Conservation (phyloP, 495 filamentous ascomycete species). For the Pyronema omphalodes region DNA sequence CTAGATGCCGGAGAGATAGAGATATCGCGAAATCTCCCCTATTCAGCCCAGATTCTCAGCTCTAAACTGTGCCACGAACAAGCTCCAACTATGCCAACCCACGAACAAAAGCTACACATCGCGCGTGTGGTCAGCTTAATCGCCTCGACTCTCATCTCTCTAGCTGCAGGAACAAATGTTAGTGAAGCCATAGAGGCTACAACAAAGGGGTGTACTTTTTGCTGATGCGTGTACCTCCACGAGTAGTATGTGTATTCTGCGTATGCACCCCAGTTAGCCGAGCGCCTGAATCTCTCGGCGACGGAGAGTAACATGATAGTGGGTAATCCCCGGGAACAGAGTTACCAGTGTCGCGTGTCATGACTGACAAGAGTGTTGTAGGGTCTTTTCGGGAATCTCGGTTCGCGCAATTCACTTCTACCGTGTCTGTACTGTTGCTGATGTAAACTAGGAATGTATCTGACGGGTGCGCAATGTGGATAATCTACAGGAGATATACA, state of each 20-base stretch:
- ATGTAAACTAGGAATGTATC: constrained; percentile 3
- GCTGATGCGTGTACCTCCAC: background rate
- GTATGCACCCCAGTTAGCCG: constrained; percentile 90
- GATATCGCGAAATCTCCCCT: too few relatives aligned
- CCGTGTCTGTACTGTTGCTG: constrained; percentile 2
- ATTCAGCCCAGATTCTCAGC: too few relatives aligned
- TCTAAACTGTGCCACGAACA: too few relatives aligned
- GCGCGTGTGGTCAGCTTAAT: constrained; percentile 21
- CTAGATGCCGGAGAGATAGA: too few relatives aligned
- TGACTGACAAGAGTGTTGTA: constrained; percentile 22
- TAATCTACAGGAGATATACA: constrained; percentile 8
- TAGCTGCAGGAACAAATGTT: constrained; percentile 89
- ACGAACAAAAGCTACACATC: constrained; percentile 12
- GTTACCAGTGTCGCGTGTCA: constrained; percentile 5
- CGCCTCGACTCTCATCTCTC: constrained; percentile 66
- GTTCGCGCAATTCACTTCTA: constrained; percentile 19
- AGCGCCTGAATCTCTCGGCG: constrained; percentile 64
- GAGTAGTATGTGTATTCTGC: constrained; percentile 93
- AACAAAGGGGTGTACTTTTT: constrained; percentile 2
- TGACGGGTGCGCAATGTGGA: constrained; percentile 4
- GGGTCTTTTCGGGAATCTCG: constrained; percentile 80
- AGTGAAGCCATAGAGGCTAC: constrained; percentile 21
- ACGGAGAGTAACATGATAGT: constrained; percentile 84
- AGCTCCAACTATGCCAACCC: background rate
- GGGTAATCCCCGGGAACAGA: constrained; percentile 20